phyloP scores from a whole-genome alignment of 139 green algal genomes.

The Volvox reticuliferus region DNA sequence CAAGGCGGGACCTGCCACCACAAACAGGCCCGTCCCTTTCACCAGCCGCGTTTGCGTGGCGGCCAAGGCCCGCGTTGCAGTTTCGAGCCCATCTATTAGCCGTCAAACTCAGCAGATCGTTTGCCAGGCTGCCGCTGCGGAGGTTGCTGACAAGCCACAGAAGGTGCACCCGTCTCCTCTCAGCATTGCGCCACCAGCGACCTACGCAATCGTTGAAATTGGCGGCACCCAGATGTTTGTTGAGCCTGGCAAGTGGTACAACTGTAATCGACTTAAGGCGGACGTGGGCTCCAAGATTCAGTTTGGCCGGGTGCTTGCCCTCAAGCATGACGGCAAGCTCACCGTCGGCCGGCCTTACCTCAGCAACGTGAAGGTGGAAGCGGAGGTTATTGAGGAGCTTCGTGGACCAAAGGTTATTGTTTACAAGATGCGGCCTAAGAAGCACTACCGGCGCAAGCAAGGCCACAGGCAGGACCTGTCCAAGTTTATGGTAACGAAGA shows the following conservation, averaged over 20 bases:
- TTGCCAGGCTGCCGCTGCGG: slow-evolving; percentile 61
- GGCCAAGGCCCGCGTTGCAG: slow-evolving; percentile 11
- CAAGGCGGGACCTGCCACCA: slow-evolving; percentile 38
- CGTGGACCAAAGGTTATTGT: slow-evolving; percentile 92
- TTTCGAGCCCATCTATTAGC: background rate
- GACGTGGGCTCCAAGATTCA: slow-evolving; percentile 86
- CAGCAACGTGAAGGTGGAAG: slow-evolving; percentile 85
- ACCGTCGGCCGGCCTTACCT: slow-evolving; percentile 92
- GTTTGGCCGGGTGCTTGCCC: slow-evolving; percentile 90
- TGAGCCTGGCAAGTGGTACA: slow-evolving; percentile 94
- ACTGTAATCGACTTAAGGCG: slow-evolving; percentile 89
- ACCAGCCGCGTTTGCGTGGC: slow-evolving; percentile 37
- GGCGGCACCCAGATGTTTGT: slow-evolving; percentile 93
- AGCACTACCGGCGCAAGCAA: slow-evolving; percentile 85
- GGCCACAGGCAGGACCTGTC: slow-evolving; percentile 84
- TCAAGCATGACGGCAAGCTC: slow-evolving; percentile 86
- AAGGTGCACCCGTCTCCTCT: slow-evolving; percentile 60
- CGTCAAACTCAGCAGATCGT: slow-evolving; percentile 40
- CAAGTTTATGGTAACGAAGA: slow-evolving; percentile 94
- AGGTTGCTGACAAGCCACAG: slow-evolving; percentile 18
- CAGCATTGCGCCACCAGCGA: slow-evolving; percentile 62
- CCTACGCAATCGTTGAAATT: slow-evolving; percentile 92
- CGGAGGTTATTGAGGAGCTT: slow-evolving; percentile 91
- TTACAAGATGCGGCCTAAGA: slow-evolving; percentile 96
- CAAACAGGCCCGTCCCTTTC: slow-evolving; percentile 27